phyloP scores from a whole-genome alignment of 1,139 yeast genomes.

The Groenewaldozyma auringiensis region DNA sequence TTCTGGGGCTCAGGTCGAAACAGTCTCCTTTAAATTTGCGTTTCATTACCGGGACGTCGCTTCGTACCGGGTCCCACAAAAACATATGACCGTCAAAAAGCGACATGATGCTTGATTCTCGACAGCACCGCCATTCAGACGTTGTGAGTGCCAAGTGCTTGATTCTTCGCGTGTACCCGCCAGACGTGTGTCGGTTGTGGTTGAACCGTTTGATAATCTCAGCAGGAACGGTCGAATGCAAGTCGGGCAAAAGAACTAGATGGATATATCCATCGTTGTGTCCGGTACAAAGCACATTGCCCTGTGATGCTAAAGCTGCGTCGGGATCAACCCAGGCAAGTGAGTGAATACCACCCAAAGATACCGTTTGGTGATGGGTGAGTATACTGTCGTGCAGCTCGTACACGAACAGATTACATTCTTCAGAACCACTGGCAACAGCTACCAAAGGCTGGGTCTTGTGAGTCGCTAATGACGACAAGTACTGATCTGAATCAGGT shows the following conservation, averaged over 20 bases:
- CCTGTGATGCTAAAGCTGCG: constrained; percentile 29
- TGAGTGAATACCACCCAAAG: constrained; percentile 59
- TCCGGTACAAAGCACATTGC: constrained; percentile 51
- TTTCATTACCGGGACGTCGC: constrained; percentile 47
- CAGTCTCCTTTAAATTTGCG: constrained; percentile 45
- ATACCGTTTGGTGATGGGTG: constrained; percentile 67
- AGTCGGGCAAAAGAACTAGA: constrained; percentile 57
- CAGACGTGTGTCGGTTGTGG: constrained; percentile 48
- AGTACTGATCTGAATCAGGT: constrained; percentile 50
- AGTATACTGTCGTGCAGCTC: constrained; percentile 39
- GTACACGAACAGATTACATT: constrained; percentile 57
- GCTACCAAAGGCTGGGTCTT: constrained; percentile 45
- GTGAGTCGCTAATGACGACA: constrained; percentile 51
- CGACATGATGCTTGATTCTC: constrained; percentile 43
- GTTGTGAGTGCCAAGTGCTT: constrained; percentile 34
- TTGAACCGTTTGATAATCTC: constrained; percentile 68
- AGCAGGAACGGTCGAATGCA: constrained; percentile 46
- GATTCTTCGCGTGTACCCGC: constrained; percentile 30
- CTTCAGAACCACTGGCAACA: constrained; percentile 50
- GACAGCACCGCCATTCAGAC: constrained; percentile 37
- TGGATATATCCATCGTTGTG: constrained; percentile 65
- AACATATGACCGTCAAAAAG: constrained; percentile 58
- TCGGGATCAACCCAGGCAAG: constrained; percentile 53
- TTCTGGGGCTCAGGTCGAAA: constrained; percentile 46
- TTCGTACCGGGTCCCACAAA: constrained; percentile 61